Base-by-base conservation (phyloP, 1,139 yeast species). In the Magnusiomyces sp. region DNA sequence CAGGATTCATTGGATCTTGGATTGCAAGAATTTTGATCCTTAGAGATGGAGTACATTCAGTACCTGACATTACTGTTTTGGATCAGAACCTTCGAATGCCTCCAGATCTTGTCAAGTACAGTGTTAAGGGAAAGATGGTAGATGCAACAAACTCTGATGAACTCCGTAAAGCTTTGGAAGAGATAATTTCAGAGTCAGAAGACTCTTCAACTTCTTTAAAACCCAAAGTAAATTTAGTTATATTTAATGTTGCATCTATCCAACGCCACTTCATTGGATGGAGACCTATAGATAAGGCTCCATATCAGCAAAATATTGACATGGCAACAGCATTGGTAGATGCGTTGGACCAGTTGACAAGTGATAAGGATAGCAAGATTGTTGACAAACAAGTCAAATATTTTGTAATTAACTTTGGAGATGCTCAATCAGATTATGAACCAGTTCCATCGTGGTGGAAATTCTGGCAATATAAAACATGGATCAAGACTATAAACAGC, bases 1-100 rank as follows among this genome's bases (percentile, higher is more conserved):
- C 61, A 14, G 68, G 68, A 7, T 65, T 63, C 46, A 48, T 58
- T 27, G 69, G 69, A 2, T 59, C 68, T 4, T 65, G 69, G 69
- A 53, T 65, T 14, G 61, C 57, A 31, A 58, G 69, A 14, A 62
- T 60, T 43, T 52, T 65, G 40, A 39, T 63, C 10, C 53, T 60
- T 9, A 57, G 68, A 2, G 7, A 23, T 7, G 60, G 59, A n/a
- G 41, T 23, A 2, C 27, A 29, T 9, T 10, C 17, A 34, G 14
- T 27, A n/a, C 34, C 43, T 14, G 64, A 62, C 16, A 56, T 59
- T 23, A 47, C 55, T 19, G 32, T 56, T 2, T 48, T 65, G 6
- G 62, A 63, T 46, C 51, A 51, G 17, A 56, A 55, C 11, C 40
- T 46, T 5, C 54, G 52, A 10, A 56, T 58, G 11, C 64, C 67